Percentiles rank a stretch among this genome's conserved stretches.
Conservation (phyloP, 805 yeast species). For the Wickerhamomyces kurtzmanii region DNA sequence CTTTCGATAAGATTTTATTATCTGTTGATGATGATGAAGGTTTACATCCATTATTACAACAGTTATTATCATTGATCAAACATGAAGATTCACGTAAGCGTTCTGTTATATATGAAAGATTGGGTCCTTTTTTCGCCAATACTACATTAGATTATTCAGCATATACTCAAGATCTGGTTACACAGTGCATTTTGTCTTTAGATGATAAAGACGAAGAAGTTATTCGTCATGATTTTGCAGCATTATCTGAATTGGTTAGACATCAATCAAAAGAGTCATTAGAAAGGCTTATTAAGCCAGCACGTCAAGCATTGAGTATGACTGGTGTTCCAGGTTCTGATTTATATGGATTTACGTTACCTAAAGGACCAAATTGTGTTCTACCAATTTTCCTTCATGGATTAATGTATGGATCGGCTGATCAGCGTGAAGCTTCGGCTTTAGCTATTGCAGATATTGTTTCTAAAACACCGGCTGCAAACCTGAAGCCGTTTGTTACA, state of each 20-base stretch:
- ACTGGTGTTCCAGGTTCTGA: conserved; percentile 58
- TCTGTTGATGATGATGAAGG: conserved; percentile 75
- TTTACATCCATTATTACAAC: conserved; percentile 75
- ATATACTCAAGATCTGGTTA: conserved; percentile 68
- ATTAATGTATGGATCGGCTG: conserved; percentile 83
- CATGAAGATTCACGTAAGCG: conserved; percentile 62
- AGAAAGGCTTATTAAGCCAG: conserved; percentile 73
- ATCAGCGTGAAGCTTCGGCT: conserved; percentile 80
- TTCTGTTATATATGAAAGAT: conserved; percentile 51
- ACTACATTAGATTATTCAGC: conserved; percentile 62
- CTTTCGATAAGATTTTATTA: conserved; percentile 62
- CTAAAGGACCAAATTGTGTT: conserved; percentile 81
- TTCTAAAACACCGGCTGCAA: conserved; percentile 74
- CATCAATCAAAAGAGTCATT: conserved; percentile 67
- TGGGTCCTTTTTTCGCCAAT: conserved; percentile 60
- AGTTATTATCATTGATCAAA: conserved; percentile 64
- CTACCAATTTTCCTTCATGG: conserved; percentile 93
- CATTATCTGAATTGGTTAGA: conserved; percentile 58
- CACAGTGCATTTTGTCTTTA: conserved; percentile 58
- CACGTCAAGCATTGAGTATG: conserved; percentile 58
- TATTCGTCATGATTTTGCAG: conserved; percentile 54
- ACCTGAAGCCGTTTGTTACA: conserved; percentile 82
- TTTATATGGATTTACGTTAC: conserved; percentile 58
- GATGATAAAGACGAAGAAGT: conserved; percentile 59
- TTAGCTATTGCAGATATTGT: conserved; percentile 82